Percentiles rank a stretch among this genome's conserved stretches.
Conservation (phyloP, 2,329 filamentous ascomycete species). For the Cephalotrichum gorgonifer region DNA sequence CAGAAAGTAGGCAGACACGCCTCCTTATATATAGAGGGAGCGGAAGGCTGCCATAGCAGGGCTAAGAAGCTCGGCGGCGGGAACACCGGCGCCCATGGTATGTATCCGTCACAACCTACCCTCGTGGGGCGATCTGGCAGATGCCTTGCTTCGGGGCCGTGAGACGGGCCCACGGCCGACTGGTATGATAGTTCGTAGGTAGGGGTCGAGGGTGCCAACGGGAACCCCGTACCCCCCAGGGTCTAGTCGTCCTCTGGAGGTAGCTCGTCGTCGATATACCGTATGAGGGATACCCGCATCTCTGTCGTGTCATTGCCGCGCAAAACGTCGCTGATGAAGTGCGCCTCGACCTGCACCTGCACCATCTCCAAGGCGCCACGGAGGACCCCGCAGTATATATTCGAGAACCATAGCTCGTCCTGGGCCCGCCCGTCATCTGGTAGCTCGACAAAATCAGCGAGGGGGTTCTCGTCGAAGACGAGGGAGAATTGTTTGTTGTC, state of each 20-base stretch:
- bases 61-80: background rate
- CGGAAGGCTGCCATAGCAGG: background rate
- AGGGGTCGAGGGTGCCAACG: background rate
- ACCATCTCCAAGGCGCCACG: conserved; percentile 95
- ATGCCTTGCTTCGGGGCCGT: background rate
- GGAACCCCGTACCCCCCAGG: background rate
- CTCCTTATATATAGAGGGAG: background rate
- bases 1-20: background rate
- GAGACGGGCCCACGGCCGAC: background rate
- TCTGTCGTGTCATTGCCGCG: conserved; percentile 93
- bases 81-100: background rate
- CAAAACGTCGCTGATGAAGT: conserved; percentile 89
- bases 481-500: conserved; percentile 96
- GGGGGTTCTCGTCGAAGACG: conserved; percentile 91
- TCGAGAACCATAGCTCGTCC: conserved; percentile 97
- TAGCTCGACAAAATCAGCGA: conserved; percentile 94
- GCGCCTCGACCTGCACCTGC: conserved; percentile 96
- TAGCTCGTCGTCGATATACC: conserved; percentile 96
- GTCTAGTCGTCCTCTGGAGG: conserved; percentile 87
- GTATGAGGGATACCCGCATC: conserved; percentile 84
- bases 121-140: background rate
- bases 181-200: background rate
- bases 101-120: background rate
- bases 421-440: conserved; percentile 93
- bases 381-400: conserved; percentile 88